Evolutionary conservation across 129 eudicot species (phyloP).

Genomic region (Heracleum sosnowskyi): DNA sequence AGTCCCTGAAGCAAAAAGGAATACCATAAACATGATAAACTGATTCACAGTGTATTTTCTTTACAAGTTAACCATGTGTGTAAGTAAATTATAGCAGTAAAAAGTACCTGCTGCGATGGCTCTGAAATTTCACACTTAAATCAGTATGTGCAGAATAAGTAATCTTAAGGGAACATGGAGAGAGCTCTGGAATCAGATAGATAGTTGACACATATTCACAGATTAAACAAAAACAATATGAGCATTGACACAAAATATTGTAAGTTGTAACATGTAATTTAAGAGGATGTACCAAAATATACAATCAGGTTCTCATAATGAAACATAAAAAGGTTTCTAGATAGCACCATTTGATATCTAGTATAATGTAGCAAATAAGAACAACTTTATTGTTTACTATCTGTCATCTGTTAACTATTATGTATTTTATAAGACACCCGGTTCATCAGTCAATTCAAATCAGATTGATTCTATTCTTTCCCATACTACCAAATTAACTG

Average conservation of each 20-base stretch:
- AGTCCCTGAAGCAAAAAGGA: constrained; percentile 53
- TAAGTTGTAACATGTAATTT: no score
- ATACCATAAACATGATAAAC: constrained; percentile 6
- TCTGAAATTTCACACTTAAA: no score
- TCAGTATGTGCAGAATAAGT: no score
- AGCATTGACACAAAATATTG: no score
- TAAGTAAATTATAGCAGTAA: no score
- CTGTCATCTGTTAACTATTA: not conserved
- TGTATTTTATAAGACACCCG: not conserved
- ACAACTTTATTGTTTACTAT: not conserved
- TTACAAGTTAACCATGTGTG: not conserved
- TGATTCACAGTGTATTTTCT: not conserved
- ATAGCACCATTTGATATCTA: not conserved
- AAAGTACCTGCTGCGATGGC: no score
- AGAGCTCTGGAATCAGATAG: no score
- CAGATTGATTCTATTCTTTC: not conserved
- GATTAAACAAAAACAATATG: no score
- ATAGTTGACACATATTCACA: no score
- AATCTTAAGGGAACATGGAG: no score
- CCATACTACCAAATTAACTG: not conserved
- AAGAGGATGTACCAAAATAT: not conserved
- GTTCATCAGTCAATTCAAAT: not conserved
- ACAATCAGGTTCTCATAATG: not conserved
- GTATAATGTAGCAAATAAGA: not conserved
- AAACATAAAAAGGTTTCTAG: not conserved